Evolutionary conservation across 164 flowering plant genomes (phyloP), one percentile per base, ranked within the genome.

Genomic region (Liriodendron chinense): DNA sequence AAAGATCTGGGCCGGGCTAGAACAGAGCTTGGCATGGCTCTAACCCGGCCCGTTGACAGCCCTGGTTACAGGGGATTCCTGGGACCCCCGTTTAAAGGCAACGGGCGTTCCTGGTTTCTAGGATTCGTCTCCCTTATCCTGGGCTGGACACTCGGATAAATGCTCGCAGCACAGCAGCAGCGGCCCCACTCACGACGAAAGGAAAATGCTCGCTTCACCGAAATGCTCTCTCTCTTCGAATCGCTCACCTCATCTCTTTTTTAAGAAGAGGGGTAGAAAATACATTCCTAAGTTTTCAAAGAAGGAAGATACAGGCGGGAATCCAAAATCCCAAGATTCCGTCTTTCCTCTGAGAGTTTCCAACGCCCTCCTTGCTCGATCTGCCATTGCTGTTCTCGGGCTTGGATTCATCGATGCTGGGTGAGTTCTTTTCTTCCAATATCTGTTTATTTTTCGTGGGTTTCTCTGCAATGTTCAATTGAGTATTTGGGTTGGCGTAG

Each of bases 351-450:
- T 86, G 18, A 86, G 69, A 76, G 64, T 86, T 28, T 71, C 91
- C 9, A 88, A 82, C 18, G 72, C 78, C 65, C 16, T 83, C 74
- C 79, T 91, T 48, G 83, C 89, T 73, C 85, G 81, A 74, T 78
- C 94, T 79, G 87, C 73, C 16, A 74, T 89, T 75, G 90, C 89
- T 7, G 84, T 94, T 53, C 73, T 90, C 14, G 91, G 87, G 13
- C 72, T 94, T 80, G 96, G 98, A 47, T 92, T 94, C 80, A 75
- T 94, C 53, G 97, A 94, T 84, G 96, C 97, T 13, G 98, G 98
- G 97, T 92, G 83, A 20, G 28, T 70, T 77, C 72, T 7, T 43
- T 57, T 56, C 7, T 57, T 13, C 9, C 43, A 6, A 34, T 34
- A 34, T 34, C 43, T 34, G 43, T 34, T 34, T 34, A 34, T 34